Evolutionary conservation across 345 rosid species (phyloP), one percentile per base, ranked within the genome.

Genomic region (Sonneratia alba): DNA sequence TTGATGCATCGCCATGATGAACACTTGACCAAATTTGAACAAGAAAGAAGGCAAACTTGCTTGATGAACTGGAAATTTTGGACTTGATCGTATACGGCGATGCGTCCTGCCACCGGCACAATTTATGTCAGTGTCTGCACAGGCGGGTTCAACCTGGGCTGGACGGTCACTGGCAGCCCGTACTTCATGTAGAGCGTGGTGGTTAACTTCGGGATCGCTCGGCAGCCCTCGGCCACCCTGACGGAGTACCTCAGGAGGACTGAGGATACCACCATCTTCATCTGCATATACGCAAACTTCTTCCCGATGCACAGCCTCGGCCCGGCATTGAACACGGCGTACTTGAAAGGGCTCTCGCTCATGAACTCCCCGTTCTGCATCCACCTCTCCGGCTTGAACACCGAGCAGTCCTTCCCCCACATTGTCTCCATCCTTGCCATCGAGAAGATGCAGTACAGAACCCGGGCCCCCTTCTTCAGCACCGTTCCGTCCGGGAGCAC

Each of bases 241-340:
- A 92, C 76, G 16, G 85, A 80, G 73, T 86, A 90, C 77, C 89
- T 86, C 75, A 77, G 45, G 72, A 92, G 72, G 61, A 86, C 71
- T 0, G 97, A 83, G 74, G 94, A 87, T 63, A 89, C 90, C 78
- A 90, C 89, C 92, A 92, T 86, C 75, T 92, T 90, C 98, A 92
- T 92, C 76, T 92, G 92, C 81, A 84, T 68, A 83, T 85, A 90
- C 3, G 94, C 92, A 56, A 87, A 88, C 36, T 84, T 88, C 80
- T 85, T 92, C 64, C 96, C 96, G 70, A 88, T 37, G 56, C 94
- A 92, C 69, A 86, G 40, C 78, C 94, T 84, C 57, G 90, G 96
- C 66, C 97, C 96, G 0, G 79, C 96, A 65, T 88, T 90, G 69
- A 92, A 90, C 36, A 88, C 96, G 0, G 83, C 94, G 55, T 83